A percentile compares a stretch with the other conserved stretches of the same genome.
Conservation (phyloP, 495 filamentous ascomycete species). For the Penicillium chermesinum region DNA sequence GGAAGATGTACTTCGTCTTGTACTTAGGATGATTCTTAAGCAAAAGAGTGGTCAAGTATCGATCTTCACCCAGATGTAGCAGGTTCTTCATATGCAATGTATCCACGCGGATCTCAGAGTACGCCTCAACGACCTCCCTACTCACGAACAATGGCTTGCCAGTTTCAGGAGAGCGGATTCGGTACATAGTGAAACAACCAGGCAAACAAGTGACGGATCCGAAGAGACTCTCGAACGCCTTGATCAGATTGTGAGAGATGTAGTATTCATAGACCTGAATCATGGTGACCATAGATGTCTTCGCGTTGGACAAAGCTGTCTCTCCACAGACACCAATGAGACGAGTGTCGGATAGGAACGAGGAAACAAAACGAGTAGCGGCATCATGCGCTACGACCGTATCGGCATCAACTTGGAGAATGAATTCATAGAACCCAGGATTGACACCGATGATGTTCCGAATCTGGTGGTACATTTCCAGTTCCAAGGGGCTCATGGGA, state of each 20-base stretch:
- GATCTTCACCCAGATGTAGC: constrained; percentile 85
- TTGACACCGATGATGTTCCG: constrained; percentile 98
- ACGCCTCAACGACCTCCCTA: constrained; percentile 78
- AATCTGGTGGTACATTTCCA: constrained; percentile 99
- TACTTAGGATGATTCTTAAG: constrained; percentile 88
- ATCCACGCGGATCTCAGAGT: constrained; percentile 89
- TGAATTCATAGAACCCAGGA: constrained; percentile 96
- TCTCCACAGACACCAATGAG: constrained; percentile 93
- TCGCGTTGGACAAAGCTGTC: constrained; percentile 87
- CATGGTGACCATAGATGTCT: constrained; percentile 91
- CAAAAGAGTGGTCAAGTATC: constrained; percentile 91
- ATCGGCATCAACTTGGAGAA: constrained; percentile 96
- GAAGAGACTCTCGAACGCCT: constrained; percentile 94
- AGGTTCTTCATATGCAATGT: constrained; percentile 99
- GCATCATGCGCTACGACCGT: constrained; percentile 90
- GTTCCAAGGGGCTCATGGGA: constrained; percentile 91
- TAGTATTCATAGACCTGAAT: constrained; percentile 87
- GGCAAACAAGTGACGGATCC: constrained; percentile 96
- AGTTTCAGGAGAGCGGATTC: constrained; percentile 85
- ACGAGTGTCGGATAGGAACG: constrained; percentile 86
- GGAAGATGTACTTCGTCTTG: constrained; percentile 96
- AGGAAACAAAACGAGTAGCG: constrained; percentile 84
- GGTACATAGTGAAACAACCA: constrained; percentile 98
- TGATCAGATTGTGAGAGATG: constrained; percentile 76
- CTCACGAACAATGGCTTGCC: constrained; percentile 96